phyloP scores from a whole-genome alignment of 768 basidiomycete species.

The Cystofilobasidium ferigula region DNA sequence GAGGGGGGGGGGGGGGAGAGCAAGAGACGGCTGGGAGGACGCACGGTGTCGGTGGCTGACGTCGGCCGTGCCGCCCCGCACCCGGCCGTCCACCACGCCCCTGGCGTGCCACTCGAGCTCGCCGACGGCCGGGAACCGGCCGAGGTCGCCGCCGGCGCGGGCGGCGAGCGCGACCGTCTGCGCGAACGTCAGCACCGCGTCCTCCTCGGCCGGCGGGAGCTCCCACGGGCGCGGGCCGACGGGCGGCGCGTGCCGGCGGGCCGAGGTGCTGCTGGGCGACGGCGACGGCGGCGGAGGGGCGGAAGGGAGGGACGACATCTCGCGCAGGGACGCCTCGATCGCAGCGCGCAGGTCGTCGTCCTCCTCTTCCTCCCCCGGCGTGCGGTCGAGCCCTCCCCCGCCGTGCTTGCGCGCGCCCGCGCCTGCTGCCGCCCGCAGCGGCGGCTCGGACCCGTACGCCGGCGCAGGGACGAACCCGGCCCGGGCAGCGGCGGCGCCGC shows the following conservation, averaged over 20 bases:
- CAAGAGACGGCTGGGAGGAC: conserved; percentile 31
- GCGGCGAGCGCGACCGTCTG: conserved; percentile 75
- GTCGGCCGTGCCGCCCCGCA: conserved; percentile 74
- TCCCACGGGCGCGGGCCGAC: conserved; percentile 4
- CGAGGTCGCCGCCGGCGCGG: conserved; percentile 66
- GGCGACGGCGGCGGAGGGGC: conserved; percentile 46
- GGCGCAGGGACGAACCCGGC: conserved; percentile 55
- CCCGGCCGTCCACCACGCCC: conserved; percentile 56
- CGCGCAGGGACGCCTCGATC: conserved; percentile 57
- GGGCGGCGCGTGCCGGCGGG: neutral
- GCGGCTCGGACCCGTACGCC: conserved; percentile 61
- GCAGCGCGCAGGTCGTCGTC: conserved; percentile 87
- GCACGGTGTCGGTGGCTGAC: conserved; percentile 72
- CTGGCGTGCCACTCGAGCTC: conserved; percentile 76
- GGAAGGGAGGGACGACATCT: neutral
- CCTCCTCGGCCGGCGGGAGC: conserved; percentile 47
- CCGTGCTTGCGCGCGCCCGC: conserved; percentile 37
- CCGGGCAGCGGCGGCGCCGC: conserved; percentile 42
- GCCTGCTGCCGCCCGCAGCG: conserved; percentile 48
- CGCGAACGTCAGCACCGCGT: conserved; percentile 78
- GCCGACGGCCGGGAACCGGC: conserved; percentile 69
- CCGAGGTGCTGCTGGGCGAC: conserved; percentile 43
- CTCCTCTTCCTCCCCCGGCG: conserved; percentile 56
- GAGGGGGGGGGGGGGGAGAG: neutral
- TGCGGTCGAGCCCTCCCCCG: conserved; percentile 30